Evolutionary conservation across 176 grass and related monocot genomes (phyloP), one percentile per base, ranked within the genome.

Genomic region (Carex parvula): DNA sequence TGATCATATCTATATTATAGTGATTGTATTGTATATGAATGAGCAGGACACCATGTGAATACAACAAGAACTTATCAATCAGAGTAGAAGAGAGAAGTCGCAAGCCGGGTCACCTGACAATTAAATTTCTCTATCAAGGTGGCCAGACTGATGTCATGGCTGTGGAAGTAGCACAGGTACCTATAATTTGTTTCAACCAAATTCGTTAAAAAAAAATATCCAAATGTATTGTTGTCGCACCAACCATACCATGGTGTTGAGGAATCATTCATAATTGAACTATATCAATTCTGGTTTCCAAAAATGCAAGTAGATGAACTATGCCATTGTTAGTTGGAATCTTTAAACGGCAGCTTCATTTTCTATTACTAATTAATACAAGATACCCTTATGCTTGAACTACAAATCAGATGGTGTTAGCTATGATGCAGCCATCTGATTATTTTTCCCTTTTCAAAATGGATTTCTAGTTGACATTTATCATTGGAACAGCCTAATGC

Each of bases 111-210:
- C 42, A 9, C 16, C 82, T 91, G 70, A 82, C 78, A 18, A 11
- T 97, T 64, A 83, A 82, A 13, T 90, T 97, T 85, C 86, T 93
- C 10, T 88, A 88, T 85, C 94, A 88, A 74, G 94, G 89, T 12
- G 91, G 94, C 1, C 87, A 90, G 81, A 97, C 94, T 8, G 89
- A 91, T 80, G 86, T 97, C 55, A 85, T 79, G 18, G 89, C 89
- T 56, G 91, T 97, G 3, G 91, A 97, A 33, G 22, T 93, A 8
- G 85, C 87, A 1, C 85, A 85, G 87, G 94, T 66, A 22, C 0
- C 59, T 58, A 24, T 54, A 5, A 30, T 56, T 78, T 78, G 73
- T 6, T 78, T 9, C 15, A 57, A 56, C 24, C 24, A 32, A 78
- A 78, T 78, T 78, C 7, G 1, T 16, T 57, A 17, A 35, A 56